These are phyloP conservation scores for Diatrype stigma DNA, from an alignment of 2,329 filamentous ascomycete genomes.

Conservation along the genomic window DNA sequence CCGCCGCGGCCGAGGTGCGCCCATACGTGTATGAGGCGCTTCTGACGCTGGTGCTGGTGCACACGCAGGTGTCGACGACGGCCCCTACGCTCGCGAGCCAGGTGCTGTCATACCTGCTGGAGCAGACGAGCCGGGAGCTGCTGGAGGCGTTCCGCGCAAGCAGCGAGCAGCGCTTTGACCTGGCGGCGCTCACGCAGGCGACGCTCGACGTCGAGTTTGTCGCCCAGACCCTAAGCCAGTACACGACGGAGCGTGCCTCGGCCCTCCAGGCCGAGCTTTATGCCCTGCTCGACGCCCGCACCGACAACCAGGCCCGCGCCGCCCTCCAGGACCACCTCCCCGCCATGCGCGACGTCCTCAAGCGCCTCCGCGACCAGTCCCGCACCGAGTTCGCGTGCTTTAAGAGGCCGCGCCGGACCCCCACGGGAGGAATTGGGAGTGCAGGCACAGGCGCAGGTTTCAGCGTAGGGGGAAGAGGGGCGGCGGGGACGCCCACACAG, in stretches of 20 bases:
- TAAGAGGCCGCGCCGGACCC: constrained; percentile 38
- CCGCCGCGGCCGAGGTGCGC: constrained; percentile 61
- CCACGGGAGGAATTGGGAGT: constrained; percentile 3
- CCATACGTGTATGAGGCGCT: constrained; percentile 89
- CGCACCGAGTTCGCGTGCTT: constrained; percentile 88
- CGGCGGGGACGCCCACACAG: neutral
- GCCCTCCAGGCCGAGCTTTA: constrained; percentile 88
- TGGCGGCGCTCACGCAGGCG: constrained; percentile 88
- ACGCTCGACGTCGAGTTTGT: constrained; percentile 97
- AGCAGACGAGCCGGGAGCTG: constrained; percentile 75
- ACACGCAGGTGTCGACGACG: constrained; percentile 83
- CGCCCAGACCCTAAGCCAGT: constrained; percentile 85
- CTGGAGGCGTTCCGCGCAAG: constrained; percentile 69
- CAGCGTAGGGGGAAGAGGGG: neutral
- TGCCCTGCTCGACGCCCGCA: constrained; percentile 81
- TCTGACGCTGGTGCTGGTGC: constrained; percentile 80
- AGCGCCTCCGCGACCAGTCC: constrained; percentile 75
- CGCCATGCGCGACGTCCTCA: constrained; percentile 83
- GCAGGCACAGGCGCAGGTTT: no score
- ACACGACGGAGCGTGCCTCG: constrained; percentile 77
- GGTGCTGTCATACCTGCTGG: constrained; percentile 81
- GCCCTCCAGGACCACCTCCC: constrained; percentile 81
- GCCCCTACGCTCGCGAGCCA: constrained; percentile 71
- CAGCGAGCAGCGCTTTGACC: constrained; percentile 61
- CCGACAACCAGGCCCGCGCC: constrained; percentile 79